Conservation (phyloP, 345 rosid genomes). For the Passiflora organensis region DNA sequence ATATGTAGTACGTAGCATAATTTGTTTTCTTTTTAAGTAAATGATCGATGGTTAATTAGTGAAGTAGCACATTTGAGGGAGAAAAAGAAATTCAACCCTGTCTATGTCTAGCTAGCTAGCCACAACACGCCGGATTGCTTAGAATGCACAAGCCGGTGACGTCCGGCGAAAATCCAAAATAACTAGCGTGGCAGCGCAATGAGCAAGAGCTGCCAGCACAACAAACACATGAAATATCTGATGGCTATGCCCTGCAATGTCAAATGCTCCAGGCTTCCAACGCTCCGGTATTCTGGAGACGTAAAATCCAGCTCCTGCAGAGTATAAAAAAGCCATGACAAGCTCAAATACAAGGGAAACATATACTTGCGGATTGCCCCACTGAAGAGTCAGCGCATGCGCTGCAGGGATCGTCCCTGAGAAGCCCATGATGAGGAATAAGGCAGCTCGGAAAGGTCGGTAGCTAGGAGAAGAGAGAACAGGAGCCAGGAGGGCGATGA, state of each 20-base stretch:
- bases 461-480: slow-evolving; percentile 51
- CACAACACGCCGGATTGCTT: not conserved
- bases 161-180: slow-evolving; percentile 68
- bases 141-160: slow-evolving; percentile 48
- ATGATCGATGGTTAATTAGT: not conserved
- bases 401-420: slow-evolving; percentile 73
- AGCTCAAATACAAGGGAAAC: slow-evolving; percentile 63
- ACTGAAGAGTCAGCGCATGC: slow-evolving; percentile 66
- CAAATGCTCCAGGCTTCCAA: slow-evolving; percentile 96
- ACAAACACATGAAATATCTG: slow-evolving; percentile 93
- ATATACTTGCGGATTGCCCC: slow-evolving; percentile 56
- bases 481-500: slow-evolving; percentile 75
- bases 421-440: slow-evolving; percentile 89
- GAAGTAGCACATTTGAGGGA: not conserved
- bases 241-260: slow-evolving; percentile 91
- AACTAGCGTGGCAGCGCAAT: slow-evolving; percentile 63
- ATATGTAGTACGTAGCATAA: too few relatives aligned
- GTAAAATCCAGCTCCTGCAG: slow-evolving; percentile 65
- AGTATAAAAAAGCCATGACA: slow-evolving; percentile 67
- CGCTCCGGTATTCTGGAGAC: slow-evolving; percentile 70
- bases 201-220: slow-evolving; percentile 82
- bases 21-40: too few relatives aligned
- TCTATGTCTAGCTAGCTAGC: not conserved
- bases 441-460: slow-evolving; percentile 61
- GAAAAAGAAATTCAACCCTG: not conserved